These are phyloP conservation scores for Populus hybrid DNA, from an alignment of 441 rosid species.

Conservation along the genomic window DNA sequence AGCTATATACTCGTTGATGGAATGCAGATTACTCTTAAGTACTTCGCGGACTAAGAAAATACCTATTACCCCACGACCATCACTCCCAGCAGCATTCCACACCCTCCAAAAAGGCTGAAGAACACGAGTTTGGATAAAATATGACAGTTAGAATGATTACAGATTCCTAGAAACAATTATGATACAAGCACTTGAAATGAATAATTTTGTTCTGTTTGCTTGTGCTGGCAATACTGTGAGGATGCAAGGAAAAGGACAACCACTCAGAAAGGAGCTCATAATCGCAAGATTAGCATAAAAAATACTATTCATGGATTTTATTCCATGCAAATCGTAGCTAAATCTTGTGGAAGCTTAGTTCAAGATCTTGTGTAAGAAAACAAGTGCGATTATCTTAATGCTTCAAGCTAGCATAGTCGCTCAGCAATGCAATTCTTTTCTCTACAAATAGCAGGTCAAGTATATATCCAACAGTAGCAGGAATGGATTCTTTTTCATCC, in stretches of 20 bases:
- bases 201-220: neutral
- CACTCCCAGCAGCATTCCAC: constrained; percentile 82
- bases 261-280: neutral
- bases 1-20: neutral
- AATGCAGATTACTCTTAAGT: neutral
- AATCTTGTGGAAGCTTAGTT: neutral
- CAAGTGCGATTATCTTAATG: neutral
- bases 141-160: neutral
- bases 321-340: neutral
- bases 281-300: neutral
- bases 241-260: neutral
- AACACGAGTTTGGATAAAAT: neutral
- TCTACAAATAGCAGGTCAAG: too few relatives aligned
- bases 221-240: neutral
- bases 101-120: constrained; percentile 88
- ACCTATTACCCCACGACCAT: constrained; percentile 84
- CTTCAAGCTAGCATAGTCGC: neutral
- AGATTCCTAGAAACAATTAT: neutral
- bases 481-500: neutral
- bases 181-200: neutral
- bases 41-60: neutral
- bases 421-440: too few relatives aligned
- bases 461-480: too few relatives aligned
- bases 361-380: neutral
- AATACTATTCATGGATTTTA: neutral